These are phyloP conservation scores for Biscogniauxia mediterranea DNA, from an alignment of 2,329 filamentous ascomycete genomes.

Conservation along the genomic window DNA sequence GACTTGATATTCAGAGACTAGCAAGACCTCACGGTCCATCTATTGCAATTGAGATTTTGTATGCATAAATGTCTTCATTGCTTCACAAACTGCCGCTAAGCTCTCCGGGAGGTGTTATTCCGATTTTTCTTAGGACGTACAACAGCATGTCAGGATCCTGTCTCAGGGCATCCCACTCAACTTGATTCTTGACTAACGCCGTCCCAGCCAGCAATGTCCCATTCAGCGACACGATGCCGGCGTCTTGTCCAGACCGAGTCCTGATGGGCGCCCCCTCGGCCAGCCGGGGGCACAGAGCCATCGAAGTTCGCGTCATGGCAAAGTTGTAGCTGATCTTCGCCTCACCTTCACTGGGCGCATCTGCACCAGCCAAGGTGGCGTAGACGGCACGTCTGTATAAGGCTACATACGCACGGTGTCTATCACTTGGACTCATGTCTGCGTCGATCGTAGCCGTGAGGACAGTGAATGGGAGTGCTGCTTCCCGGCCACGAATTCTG, in stretches of 20 bases:
- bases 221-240: slow-evolving; percentile 52
- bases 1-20: slow-evolving; percentile 10
- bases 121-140: slow-evolving; percentile 42
- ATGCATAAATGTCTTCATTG: background rate
- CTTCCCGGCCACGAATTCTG: slow-evolving; percentile 25
- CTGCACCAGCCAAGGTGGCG: slow-evolving; percentile 14
- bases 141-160: slow-evolving; percentile 38
- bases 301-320: slow-evolving; percentile 52
- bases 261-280: slow-evolving; percentile 45
- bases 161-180: slow-evolving; percentile 55
- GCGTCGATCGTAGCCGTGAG: slow-evolving; percentile 41
- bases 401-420: slow-evolving; percentile 44
- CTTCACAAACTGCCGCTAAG: background rate
- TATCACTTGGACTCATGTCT: slow-evolving; percentile 35
- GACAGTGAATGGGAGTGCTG: slow-evolving; percentile 41
- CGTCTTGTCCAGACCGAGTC: slow-evolving; percentile 26
- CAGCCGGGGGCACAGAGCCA: slow-evolving; percentile 55
- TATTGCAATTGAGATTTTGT: background rate
- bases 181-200: slow-evolving; percentile 58
- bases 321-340: slow-evolving; percentile 63
- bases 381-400: slow-evolving; percentile 46
- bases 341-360: slow-evolving; percentile 35
- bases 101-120: slow-evolving; percentile 29
- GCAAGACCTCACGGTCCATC: slow-evolving; percentile 14
- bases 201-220: slow-evolving; percentile 64